A percentile compares a stretch with the other conserved stretches of the same genome.
Conservation (phyloP, 768 basidiomycete genomes). For the Boletus bicolor region DNA sequence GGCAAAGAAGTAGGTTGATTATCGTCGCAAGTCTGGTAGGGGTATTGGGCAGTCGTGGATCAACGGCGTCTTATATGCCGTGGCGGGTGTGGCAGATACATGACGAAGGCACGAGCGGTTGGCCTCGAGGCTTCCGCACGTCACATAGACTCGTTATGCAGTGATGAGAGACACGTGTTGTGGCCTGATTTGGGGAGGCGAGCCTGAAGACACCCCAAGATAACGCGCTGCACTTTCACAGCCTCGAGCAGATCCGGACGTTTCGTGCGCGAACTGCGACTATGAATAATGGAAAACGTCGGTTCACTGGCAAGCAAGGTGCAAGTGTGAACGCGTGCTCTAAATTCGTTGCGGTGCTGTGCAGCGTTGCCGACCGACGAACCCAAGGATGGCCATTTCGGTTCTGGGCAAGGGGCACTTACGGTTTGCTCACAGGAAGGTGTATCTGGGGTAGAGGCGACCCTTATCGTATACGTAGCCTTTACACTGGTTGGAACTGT, state of each 20-base stretch:
- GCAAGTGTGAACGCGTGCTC: neutral
- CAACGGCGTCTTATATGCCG: slow-evolving; percentile 33
- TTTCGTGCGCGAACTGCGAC: neutral
- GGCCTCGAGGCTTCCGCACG: slow-evolving; percentile 34
- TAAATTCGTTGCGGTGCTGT: neutral
- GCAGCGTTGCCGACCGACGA: neutral
- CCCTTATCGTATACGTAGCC: neutral
- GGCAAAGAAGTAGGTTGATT: slow-evolving; percentile 12
- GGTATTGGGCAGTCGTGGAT: slow-evolving; percentile 23
- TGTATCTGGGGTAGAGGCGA: neutral
- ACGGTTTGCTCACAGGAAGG: neutral
- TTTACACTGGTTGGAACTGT: neutral
- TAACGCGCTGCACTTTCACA: slow-evolving; percentile 15
- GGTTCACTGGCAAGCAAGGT: neutral
- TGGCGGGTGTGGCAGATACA: slow-evolving; percentile 17
- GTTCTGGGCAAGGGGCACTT: slow-evolving; percentile 8
- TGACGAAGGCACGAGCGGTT: slow-evolving; percentile 24
- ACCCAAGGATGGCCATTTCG: neutral
- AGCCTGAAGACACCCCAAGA: slow-evolving; percentile 5
- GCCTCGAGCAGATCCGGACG: slow-evolving; percentile 11
- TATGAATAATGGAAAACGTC: slow-evolving; percentile 1
- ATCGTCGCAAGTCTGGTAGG: slow-evolving; percentile 21
- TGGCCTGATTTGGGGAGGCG: slow-evolving; percentile 6
- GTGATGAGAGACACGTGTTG: slow-evolving; percentile 24
- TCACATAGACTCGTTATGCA: slow-evolving; percentile 3